phyloP scores from a whole-genome alignment of 1,284 basidiomycete genomes.

The Ceratobasidium sp. region DNA sequence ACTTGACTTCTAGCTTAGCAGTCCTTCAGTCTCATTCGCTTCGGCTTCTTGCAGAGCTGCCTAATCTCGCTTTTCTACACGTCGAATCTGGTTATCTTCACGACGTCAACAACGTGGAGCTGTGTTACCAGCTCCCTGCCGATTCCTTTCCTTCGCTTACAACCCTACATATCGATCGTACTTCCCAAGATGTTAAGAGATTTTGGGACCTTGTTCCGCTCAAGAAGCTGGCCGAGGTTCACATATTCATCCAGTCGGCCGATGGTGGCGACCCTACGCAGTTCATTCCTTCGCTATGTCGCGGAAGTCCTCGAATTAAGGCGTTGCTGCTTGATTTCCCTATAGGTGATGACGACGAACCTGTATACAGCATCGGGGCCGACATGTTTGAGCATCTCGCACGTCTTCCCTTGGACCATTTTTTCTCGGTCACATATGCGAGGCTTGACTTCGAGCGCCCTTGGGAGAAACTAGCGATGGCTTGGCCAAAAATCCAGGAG shows the following conservation, averaged over 20 bases:
- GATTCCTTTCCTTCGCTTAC: not conserved
- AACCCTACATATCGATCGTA: not conserved
- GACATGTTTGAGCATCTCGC: not conserved
- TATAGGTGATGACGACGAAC: too few relatives aligned
- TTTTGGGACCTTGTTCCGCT: slow-evolving; percentile 9
- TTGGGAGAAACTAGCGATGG: not conserved
- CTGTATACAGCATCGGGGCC: not conserved
- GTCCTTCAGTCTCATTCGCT: too few relatives aligned
- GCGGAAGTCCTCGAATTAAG: not conserved
- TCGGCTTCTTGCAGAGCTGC: too few relatives aligned
- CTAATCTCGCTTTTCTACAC: too few relatives aligned
- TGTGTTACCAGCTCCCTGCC: too few relatives aligned
- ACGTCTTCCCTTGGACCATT: not conserved
- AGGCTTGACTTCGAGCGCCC: not conserved
- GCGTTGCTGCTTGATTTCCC: not conserved
- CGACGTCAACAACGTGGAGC: too few relatives aligned
- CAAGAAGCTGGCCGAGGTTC: not conserved
- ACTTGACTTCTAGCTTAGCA: too few relatives aligned
- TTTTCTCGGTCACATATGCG: not conserved
- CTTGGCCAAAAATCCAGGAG: not conserved
- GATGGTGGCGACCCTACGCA: not conserved
- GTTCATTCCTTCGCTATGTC: not conserved
- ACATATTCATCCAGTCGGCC: not conserved
- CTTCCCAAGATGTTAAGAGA: not conserved
- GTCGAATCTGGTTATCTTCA: too few relatives aligned